phyloP scores from a whole-genome alignment of 495 filamentous ascomycete genomes.

The Glarea lozoyensis region DNA sequence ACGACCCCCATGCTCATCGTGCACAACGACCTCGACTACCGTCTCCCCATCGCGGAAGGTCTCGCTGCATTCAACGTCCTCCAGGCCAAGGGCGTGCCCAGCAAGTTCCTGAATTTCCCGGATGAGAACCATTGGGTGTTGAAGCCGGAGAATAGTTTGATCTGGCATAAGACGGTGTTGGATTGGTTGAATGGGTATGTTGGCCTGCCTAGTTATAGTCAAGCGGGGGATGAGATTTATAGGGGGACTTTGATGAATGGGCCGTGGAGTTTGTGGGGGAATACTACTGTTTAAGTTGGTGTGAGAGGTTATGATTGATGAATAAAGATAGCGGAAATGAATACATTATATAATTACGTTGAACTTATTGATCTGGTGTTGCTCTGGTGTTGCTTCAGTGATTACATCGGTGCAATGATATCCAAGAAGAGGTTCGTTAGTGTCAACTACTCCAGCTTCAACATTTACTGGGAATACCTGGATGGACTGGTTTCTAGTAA shows the following conservation, averaged over 20 bases:
- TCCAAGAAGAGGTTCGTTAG: no score
- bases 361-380: no score
- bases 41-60: conserved; percentile 73
- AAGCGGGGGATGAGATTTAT: conserved; percentile 3
- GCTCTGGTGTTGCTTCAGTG: no score
- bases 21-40: conserved; percentile 85
- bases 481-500: no score
- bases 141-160: conserved; percentile 78
- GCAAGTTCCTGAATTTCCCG: conserved; percentile 70
- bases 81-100: conserved; percentile 61
- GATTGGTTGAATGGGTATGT: conserved; percentile 80
- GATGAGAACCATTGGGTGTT: conserved; percentile 81
- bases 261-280: conserved; percentile 4
- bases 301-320: no score
- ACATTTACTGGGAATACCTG: no score
- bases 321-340: no score
- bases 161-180: conserved; percentile 81
- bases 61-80: conserved; percentile 79
- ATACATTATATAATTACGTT: no score
- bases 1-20: conserved; percentile 67
- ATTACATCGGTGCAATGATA: no score
- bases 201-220: conserved; percentile 26
- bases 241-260: conserved; percentile 5
- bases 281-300: no score
- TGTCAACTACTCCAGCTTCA: no score